Evolutionary conservation across 2,329 filamentous ascomycete genomes (phyloP), one percentile per base, ranked within the genome.

Genomic region (Pestalotiopsis fici): DNA sequence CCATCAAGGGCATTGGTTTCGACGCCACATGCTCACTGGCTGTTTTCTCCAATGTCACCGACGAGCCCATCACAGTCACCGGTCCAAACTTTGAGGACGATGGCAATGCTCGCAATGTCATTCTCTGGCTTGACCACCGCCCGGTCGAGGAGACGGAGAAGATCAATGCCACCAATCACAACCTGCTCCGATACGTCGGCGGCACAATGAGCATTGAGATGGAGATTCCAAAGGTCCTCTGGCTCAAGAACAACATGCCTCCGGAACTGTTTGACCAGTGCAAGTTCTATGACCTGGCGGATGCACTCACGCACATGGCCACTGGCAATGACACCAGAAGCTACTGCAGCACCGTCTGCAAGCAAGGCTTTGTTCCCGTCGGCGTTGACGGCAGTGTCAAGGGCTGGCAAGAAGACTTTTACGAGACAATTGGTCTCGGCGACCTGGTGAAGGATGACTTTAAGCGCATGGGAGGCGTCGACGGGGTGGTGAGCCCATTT

Each of bases 171-270:
- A 98, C 96, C 2, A 87, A 91, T 65, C 96, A 99, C 84, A 96
- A 97, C 79, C 85, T 99, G 65, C 88, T 99, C 68, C 92, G 94
- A 76, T 99, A 99, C 77, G 96, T 99, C 21, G 96, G 96, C 73
- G 96, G 96, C 70, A 95, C 92, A 78, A 99, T 99, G 96, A 97
- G 94, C 78, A 95, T 98, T 71, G 96, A 99, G 85, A 99, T 99
- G 96, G 96, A 99, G 80, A 97, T 99, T 66, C 96, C 96, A 71
- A 99, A 99, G 83, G 93, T 98, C 1, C 86, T 98, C 67, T 99
- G 96, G 96, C 87, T 99, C 77, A 98, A 98, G 87, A 97, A 97
- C 81, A 89, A 98, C 82, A 98, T 99, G 96, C 92, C 96, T 2
- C 87, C 92, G 66, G 93, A 97, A 74, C 85, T 96, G 18, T 99